Base-by-base conservation (phyloP, 257 asterid genomes). In the Knoxia roxburghii region DNA sequence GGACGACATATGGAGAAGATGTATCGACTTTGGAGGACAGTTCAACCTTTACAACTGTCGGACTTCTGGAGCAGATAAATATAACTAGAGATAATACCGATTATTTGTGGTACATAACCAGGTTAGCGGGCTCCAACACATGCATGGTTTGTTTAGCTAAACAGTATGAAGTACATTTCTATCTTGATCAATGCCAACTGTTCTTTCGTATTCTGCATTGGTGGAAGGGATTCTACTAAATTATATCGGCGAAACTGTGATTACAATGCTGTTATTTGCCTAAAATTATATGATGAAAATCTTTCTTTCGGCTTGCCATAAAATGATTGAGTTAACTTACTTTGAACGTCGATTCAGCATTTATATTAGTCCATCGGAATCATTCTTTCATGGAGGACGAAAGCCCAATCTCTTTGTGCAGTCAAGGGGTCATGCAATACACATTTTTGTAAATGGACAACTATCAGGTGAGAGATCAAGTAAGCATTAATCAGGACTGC, bases 41-140 rank as follows among this genome's bases (percentile, higher is more conserved):
- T 68, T 71, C 89, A 27, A 51, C 82, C 13, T 71, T 79, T 37
- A 68, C 79, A 60, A 74, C 86, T 58, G 45, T 18, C 56, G 87
- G 87, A 74, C 86, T 87, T 51, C 73, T 85, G 18, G 91, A 85
- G 77, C 95, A 87, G 78, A 68, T 87, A 64, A 83, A 73, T 68
- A 64, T 85, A 66, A 87, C 95, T n/a, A 76, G 87, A 70, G 95
- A 87, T 68, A 76, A 6, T 55, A 87, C 83, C 50, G 95, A 87
- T 74, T 85, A 87, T 59, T 79, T 87, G 78, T 87, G 95, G 95
- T 87, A 85, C 68, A 78, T 74, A 57, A 87, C 84, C 62, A 80
- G 86, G 95, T 87, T 64, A 74, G 80, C 4, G n/a, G 57, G 4
- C 21, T 21, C 7, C 9, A 3, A 9, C 8, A 4, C 37, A 18